Percentiles rank a stretch among this genome's conserved stretches.
Conservation (phyloP, 2,329 filamentous ascomycete genomes). For the Hypoxylon sp. region DNA sequence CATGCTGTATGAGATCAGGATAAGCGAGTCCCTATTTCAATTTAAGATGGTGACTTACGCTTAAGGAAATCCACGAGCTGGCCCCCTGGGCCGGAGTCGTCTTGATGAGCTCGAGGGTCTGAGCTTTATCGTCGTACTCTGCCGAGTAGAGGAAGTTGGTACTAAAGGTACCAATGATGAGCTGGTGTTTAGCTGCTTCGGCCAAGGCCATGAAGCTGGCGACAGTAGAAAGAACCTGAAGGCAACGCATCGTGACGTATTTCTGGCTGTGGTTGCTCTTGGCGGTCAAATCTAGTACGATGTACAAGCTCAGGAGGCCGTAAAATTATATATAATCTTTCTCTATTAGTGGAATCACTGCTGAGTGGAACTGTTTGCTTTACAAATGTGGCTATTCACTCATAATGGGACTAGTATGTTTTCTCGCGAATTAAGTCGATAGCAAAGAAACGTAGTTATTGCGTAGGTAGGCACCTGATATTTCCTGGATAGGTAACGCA, state of each 20-base stretch:
- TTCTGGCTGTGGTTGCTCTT: neutral
- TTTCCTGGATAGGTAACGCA: neutral
- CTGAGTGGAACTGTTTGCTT: no score
- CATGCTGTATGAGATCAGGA: constrained; percentile 41
- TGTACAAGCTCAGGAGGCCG: neutral
- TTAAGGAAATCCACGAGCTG: constrained; percentile 50
- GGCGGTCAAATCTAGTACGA: neutral
- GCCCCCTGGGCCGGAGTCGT: constrained; percentile 40
- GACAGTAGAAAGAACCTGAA: constrained; percentile 1
- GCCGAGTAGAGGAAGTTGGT: constrained; percentile 48
- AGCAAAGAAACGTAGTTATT: neutral
- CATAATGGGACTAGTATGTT: no score
- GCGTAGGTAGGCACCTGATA: neutral
- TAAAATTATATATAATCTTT: neutral
- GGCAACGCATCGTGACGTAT: constrained; percentile 17
- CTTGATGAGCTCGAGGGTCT: constrained; percentile 41
- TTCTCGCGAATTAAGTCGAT: no score
- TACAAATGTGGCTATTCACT: no score
- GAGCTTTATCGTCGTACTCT: constrained; percentile 48
- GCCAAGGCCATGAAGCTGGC: constrained; percentile 17
- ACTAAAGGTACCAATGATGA: constrained; percentile 50
- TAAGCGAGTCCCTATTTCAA: neutral
- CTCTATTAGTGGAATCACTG: neutral
- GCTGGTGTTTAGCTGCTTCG: constrained; percentile 39
- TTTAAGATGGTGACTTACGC: constrained; percentile 38